phyloP scores from a whole-genome alignment of 139 green algal species.

The Spirogloea muscicola region DNA sequence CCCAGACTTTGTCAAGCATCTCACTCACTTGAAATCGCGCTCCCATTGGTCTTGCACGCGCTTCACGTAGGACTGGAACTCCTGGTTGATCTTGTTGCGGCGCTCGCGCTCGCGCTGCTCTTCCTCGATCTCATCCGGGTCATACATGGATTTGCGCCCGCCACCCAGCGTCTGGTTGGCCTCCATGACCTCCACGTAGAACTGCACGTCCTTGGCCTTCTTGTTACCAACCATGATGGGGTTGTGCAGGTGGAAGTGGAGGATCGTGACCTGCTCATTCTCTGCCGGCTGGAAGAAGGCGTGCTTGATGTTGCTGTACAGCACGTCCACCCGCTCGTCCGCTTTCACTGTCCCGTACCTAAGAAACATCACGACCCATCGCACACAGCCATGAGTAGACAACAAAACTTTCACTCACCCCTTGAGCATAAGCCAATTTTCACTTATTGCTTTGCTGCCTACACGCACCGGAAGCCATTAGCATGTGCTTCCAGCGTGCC shows the following conservation, averaged over 20 bases:
- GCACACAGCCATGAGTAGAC: too few relatives aligned
- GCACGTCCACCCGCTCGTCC: constrained; percentile 89
- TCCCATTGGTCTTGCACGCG: constrained; percentile 78
- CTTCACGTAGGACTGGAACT: constrained; percentile 68
- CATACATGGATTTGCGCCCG: constrained; percentile 71
- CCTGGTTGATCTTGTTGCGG: constrained; percentile 86
- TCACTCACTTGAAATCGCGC: constrained; percentile 61
- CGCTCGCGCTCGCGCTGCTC: constrained; percentile 93
- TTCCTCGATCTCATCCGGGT: constrained; percentile 99
- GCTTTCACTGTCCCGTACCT: too few relatives aligned
- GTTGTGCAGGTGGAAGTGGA: constrained; percentile 97
- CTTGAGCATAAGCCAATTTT: too few relatives aligned
- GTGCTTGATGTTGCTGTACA: constrained; percentile 97
- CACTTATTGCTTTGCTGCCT: too few relatives aligned
- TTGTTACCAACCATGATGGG: constrained; percentile 99
- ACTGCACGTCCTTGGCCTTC: constrained; percentile 96
- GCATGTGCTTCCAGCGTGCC: constrained; percentile 88
- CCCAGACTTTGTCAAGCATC: too few relatives aligned
- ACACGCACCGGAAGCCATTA: constrained; percentile 98
- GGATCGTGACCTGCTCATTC: constrained; percentile 93
- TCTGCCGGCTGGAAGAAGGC: constrained; percentile 88
- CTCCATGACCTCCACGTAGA: constrained; percentile 95
- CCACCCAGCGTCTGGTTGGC: constrained; percentile 87
- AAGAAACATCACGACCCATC: too few relatives aligned
- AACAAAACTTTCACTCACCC: too few relatives aligned